These are phyloP conservation scores for Colletotrichum agaves DNA, from an alignment of 2,329 filamentous ascomycete genomes.

Conservation along the genomic window DNA sequence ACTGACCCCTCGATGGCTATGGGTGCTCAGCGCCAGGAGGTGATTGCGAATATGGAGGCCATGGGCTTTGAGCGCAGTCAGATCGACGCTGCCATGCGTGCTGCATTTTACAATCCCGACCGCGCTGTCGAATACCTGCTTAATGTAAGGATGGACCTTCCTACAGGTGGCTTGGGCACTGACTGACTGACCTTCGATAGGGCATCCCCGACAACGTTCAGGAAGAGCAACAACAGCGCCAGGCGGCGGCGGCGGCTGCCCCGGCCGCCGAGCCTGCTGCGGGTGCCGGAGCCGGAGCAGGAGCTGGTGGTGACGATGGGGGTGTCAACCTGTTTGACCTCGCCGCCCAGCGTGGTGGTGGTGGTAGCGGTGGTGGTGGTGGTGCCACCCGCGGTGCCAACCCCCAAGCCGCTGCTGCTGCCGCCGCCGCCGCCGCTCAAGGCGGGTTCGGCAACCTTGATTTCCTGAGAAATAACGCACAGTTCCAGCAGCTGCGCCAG, in stretches of 20 bases:
- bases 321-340: conserved; percentile 92
- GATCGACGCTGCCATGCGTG: conserved; percentile 94
- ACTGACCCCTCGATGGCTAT: conserved; percentile 85
- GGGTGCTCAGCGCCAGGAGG: conserved; percentile 82
- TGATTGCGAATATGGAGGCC: conserved; percentile 91
- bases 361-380: conserved; percentile 56
- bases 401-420: conserved; percentile 53
- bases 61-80: conserved; percentile 94
- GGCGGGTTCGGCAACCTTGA: conserved; percentile 82
- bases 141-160: conserved; percentile 67
- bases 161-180: not conserved
- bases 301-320: conserved; percentile 68
- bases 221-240: conserved; percentile 71
- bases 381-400: conserved; percentile 54
- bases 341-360: conserved; percentile 74
- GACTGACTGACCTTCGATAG: conserved; percentile 54
- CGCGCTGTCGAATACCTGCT: conserved; percentile 96
- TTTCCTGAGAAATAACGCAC: conserved; percentile 92
- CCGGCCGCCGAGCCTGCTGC: conserved; percentile 53
- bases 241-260: conserved; percentile 56
- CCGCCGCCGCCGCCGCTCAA: conserved; percentile 61
- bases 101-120: conserved; percentile 96
- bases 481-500: conserved; percentile 97
- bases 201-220: conserved; percentile 90
- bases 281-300: conserved; percentile 54